These are phyloP conservation scores for Cladosporium sp. DNA, from an alignment of 2,329 filamentous ascomycete species.

Conservation along the genomic window DNA sequence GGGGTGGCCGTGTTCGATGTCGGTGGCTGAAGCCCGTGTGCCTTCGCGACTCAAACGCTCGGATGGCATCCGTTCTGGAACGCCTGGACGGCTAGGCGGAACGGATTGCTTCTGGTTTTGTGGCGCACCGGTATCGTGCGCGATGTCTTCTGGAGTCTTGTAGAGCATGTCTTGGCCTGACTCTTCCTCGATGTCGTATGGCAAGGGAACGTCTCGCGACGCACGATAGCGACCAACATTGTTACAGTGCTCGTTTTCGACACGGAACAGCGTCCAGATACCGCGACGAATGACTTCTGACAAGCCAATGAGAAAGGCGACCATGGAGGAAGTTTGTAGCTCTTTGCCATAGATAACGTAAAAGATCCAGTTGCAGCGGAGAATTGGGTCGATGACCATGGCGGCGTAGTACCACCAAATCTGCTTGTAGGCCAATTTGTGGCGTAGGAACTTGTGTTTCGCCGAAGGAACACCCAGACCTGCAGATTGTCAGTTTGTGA, in stretches of 20 bases:
- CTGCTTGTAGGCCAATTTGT: conserved; percentile 69
- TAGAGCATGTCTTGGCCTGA: conserved; percentile 1
- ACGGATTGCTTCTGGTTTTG: neutral
- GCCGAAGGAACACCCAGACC: conserved; percentile 73
- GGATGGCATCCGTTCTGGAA: conserved; percentile 20
- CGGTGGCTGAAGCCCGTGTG: conserved; percentile 23
- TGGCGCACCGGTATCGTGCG: neutral
- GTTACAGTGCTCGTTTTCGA: conserved; percentile 96
- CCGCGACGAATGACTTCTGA: conserved; percentile 81
- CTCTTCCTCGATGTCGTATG: conserved; percentile 60
- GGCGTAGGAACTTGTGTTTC: conserved; percentile 61
- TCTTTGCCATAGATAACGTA: conserved; percentile 82
- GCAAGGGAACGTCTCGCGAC: conserved; percentile 80
- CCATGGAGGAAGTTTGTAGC: conserved; percentile 76
- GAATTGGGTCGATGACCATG: conserved; percentile 77
- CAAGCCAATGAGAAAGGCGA: conserved; percentile 76
- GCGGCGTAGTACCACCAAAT: conserved; percentile 83
- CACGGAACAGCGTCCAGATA: conserved; percentile 88
- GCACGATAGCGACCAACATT: conserved; percentile 91
- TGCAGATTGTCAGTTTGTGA: conserved; percentile 8
- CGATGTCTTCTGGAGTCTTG: conserved; percentile 4
- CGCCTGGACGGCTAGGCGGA: neutral
- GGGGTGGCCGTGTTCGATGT: conserved; percentile 27
- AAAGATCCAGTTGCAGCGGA: conserved; percentile 93
- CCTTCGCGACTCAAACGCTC: conserved; percentile 10